These are phyloP conservation scores for Zarea fungicola DNA, from an alignment of 2,329 filamentous ascomycete species.

Conservation along the genomic window DNA sequence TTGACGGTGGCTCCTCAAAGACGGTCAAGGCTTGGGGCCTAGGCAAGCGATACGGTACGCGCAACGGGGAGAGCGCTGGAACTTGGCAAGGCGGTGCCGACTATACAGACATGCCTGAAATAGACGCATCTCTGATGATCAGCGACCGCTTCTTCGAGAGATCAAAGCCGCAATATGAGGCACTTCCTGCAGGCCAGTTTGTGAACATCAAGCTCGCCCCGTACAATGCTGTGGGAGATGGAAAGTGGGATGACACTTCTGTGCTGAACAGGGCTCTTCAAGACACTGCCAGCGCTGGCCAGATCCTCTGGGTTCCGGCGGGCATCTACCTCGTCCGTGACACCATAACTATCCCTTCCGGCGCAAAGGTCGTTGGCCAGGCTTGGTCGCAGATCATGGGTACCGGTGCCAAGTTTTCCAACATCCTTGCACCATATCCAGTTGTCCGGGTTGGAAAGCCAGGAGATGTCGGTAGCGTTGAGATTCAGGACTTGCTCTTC, in stretches of 20 bases:
- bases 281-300: background rate
- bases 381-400: conserved; percentile 43
- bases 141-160: background rate
- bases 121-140: background rate
- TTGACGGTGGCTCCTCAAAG: conserved; percentile 17
- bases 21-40: background rate
- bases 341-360: conserved; percentile 41
- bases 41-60: background rate
- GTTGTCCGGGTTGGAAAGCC: conserved; percentile 53
- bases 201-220: background rate
- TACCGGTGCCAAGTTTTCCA: conserved; percentile 42
- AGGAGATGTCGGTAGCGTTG: conserved; percentile 53
- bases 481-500: conserved; percentile 60
- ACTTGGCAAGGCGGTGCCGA: too few relatives aligned
- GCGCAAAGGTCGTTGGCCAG: conserved; percentile 43
- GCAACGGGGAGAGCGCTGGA: background rate
- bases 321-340: conserved; percentile 40
- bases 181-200: background rate
- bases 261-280: background rate
- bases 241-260: background rate
- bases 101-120: background rate
- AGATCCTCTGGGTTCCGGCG: conserved; percentile 29
- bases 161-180: background rate
- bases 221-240: background rate
- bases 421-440: conserved; percentile 46